Evolutionary conservation across 2,329 filamentous ascomycete species (phyloP).

Genomic region (Aotearoamyces nothofagi): DNA sequence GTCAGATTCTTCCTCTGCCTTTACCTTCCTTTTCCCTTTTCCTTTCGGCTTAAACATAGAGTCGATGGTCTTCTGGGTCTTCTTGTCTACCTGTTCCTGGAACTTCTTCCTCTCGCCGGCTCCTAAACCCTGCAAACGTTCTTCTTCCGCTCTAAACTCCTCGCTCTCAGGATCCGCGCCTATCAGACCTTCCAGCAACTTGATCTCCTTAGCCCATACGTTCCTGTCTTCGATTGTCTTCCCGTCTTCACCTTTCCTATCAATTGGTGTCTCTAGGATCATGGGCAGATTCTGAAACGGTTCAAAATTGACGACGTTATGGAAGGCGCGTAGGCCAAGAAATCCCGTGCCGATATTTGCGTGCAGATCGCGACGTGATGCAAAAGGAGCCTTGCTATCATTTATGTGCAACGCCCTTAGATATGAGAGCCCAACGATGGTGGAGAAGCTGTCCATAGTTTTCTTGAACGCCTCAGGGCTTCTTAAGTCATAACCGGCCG

Average conservation of each 20-base stretch:
- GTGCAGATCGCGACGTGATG: constrained; percentile 74
- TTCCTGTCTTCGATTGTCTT: constrained; percentile 61
- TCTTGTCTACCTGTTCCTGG: constrained; percentile 66
- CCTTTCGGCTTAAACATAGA: constrained; percentile 22
- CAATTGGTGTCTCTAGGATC: constrained; percentile 92
- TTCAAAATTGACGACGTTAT: constrained; percentile 74
- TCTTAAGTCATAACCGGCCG: constrained; percentile 81
- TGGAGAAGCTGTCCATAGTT: constrained; percentile 64
- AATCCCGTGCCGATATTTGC: constrained; percentile 96
- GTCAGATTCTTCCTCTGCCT: constrained; percentile 8
- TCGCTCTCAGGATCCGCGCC: constrained; percentile 66
- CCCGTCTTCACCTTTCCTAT: constrained; percentile 48
- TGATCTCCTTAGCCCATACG: constrained; percentile 90
- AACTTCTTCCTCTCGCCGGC: constrained; percentile 57
- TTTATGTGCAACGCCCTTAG: constrained; percentile 83
- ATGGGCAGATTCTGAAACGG: constrained; percentile 69
- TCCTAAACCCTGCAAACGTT: constrained; percentile 51
- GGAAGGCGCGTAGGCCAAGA: constrained; percentile 77
- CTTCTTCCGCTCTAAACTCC: constrained; percentile 54
- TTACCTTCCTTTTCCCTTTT: constrained; percentile 19
- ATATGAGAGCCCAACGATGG: constrained; percentile 62
- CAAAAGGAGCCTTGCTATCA: constrained; percentile 83
- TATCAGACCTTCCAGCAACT: constrained; percentile 76
- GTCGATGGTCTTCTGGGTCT: constrained; percentile 31
- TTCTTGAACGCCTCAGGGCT: constrained; percentile 55